phyloP scores from a whole-genome alignment of 345 rosid genomes.

The Eucalyptus lansdowneana region DNA sequence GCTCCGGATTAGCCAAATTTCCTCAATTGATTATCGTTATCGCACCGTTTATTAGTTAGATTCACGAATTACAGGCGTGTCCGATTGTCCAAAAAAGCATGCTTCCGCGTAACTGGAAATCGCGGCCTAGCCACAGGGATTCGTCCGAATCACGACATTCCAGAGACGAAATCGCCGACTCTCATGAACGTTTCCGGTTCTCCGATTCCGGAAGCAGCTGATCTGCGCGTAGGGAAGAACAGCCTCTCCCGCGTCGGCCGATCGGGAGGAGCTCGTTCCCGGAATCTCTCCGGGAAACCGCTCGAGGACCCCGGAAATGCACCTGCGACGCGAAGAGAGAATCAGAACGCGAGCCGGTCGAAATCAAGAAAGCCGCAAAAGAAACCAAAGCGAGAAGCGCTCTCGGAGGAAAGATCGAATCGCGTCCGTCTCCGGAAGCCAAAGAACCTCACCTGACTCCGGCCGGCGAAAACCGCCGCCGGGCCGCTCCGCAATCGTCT shows the following conservation, averaged over 20 bases:
- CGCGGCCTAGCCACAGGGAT: not conserved
- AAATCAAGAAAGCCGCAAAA: not conserved
- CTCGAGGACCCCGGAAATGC: not conserved
- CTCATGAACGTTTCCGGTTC: constrained; percentile 5
- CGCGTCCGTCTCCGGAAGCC: not conserved
- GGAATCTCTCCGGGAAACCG: not conserved
- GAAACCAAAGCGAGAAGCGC: not conserved
- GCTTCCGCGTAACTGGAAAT: not conserved
- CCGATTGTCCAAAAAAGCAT: not conserved
- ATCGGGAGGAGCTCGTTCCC: not conserved
- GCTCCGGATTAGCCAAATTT: not conserved
- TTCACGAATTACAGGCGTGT: not conserved
- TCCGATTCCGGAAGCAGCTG: not conserved
- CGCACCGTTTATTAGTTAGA: not conserved
- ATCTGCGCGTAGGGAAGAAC: not conserved
- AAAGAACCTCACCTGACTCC: not conserved
- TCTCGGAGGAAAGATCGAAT: not conserved
- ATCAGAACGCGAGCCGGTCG: not conserved
- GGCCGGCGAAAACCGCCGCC: too few species aligned
- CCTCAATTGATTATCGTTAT: not conserved
- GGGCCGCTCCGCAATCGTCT: not conserved
- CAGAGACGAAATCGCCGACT: not conserved
- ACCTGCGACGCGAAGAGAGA: not conserved
- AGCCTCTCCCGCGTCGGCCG: not conserved
- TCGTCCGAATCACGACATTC: constrained; percentile 16